Evolutionary conservation across 345 rosid species (phyloP), one percentile per base, ranked within the genome.

Genomic region (Anastatica hierochuntica): DNA sequence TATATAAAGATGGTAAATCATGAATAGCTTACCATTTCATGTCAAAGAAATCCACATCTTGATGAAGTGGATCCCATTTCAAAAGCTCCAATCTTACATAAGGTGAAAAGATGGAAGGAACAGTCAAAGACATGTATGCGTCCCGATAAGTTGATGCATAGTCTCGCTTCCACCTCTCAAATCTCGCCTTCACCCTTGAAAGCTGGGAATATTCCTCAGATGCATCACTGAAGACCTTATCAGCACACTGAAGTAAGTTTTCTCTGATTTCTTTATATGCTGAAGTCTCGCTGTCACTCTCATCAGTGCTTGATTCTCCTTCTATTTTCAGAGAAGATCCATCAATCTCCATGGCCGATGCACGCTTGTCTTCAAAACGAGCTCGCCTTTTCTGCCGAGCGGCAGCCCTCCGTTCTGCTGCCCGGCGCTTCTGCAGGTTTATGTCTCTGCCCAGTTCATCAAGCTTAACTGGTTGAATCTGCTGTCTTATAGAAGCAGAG

Each of bases 221-320:
- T 18, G 95, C 84, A 73, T 92, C 94, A 74, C 88, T 77, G 66
- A 92, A 84, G 52, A 88, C 72, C 68, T 79, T 74, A 74, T 78
- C 90, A 17, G 90, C 96, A 35, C 79, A 74, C 66, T 76, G 77
- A 50, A 92, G 90, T 66, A 84, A 69, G 61, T 49, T 49, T 53
- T 78, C 80, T 20, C 90, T 73, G 62, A 67, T 78, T 42, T 92
- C 88, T 71, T 70, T 72, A 63, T 84, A 87, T 56, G 96, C 95
- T 56, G 75, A 71, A 68, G 69, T 77, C 68, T 90, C 98, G 67
- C 81, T 76, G 63, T 90, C 95, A 50, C 98, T 90, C 75, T 90
- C 96, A 73, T 92, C 98, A 35, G 94, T 83, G 78, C 94, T 88
- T 6, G 95, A 88, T 76, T 90, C 98, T 57, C 96, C 98, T 77